Base-by-base conservation (phyloP, 768 basidiomycete genomes). In the Termitomyces titanicus region DNA sequence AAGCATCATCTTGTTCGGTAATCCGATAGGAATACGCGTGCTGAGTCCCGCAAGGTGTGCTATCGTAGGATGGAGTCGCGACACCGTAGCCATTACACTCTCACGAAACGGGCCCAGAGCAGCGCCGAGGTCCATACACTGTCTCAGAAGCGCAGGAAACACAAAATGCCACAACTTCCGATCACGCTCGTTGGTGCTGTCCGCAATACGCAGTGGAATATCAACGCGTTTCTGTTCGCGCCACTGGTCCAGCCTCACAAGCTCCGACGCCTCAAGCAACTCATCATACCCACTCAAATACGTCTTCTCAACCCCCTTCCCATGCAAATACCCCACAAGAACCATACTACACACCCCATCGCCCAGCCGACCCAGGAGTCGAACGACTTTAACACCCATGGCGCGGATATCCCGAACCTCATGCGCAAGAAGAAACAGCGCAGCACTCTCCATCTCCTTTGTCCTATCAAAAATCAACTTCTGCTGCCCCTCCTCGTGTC, bases 1-100 rank as follows among this genome's bases (percentile, higher is more conserved):
- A 40, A 70, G 67, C 3, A 69, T 66, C 5, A 9, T 17, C 82
- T n/a, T 78, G 38, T 70, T 68, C 15, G 79, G 63, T 18, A 77
- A 70, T 44, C 77, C 74, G 13, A 74, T 64, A n/a, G 83, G 81
- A 29, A 80, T 74, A 27, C 79, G 73, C 34, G 65, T 79, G 63
- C 80, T 85, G 60, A 94, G 73, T 2, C 89, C 91, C 8, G 92
- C 88, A 39, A 92, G 77, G 54, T 84, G 79, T 9, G 86, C 79
- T 62, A 94, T 89, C 1, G 76, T 74, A 7, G 85, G 82, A 58
- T 92, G 89, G 61, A 84, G 89, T 33, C 88, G 81, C 11, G 83
- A 76, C 10, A 81, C 82, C 2, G 88, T 83, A 7, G 87, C 84
- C 48, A 87, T 82, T 6, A 92, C 64, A 37, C 79, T 77, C 51